Base-by-base conservation (phyloP, 2,329 filamentous ascomycete species). In the Chaetomiaceae sp. region DNA sequence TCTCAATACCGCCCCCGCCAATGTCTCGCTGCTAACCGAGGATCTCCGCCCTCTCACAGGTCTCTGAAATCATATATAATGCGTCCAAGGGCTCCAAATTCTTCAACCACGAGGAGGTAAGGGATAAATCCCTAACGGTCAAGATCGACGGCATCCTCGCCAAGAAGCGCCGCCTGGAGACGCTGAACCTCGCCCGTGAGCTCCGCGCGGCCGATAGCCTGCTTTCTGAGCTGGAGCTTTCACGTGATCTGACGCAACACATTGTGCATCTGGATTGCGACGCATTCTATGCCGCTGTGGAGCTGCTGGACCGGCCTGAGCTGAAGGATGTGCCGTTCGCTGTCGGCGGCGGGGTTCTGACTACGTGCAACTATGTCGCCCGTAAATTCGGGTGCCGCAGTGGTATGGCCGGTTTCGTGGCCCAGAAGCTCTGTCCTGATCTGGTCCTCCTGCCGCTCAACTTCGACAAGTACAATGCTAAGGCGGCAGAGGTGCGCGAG, bases 221-320 rank as follows among this genome's bases (percentile, higher is more conserved):
- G 54, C 84, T 97, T 47, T 76, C 83, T 1, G 83, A 92, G 60
- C 77, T 96, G 17, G 93, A 99, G 63, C 65, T 83, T 7, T 76
- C 78, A 1, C 79, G 93, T 41, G 91, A 97, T 63, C 73, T 99
- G 31, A 85, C 84, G 0, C 93, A 97, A 66, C 75, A 82, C 51
- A 81, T 97, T 20, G 86, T 97, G 1, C 93, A 99, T 65, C 80
- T 97, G 42, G 93, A 99, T 67, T 97, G 93, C 68, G 93, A 99
- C 72, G 93, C 93, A 14, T 99, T 99, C 68, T 99, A 60, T 39
- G 93, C 93, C 0, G 89, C 93, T 0, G 93, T 97, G 0, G 93
- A 97, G 66, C 88, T 85, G 59, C 77, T 91, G 3, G 85, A 89
- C 61, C 78, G 86, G 1, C 93, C 92, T 0, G 91, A 96, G 64